Evolutionary conservation across 2,329 filamentous ascomycete species (phyloP).

Genomic region (Fusarium austroafricanum): DNA sequence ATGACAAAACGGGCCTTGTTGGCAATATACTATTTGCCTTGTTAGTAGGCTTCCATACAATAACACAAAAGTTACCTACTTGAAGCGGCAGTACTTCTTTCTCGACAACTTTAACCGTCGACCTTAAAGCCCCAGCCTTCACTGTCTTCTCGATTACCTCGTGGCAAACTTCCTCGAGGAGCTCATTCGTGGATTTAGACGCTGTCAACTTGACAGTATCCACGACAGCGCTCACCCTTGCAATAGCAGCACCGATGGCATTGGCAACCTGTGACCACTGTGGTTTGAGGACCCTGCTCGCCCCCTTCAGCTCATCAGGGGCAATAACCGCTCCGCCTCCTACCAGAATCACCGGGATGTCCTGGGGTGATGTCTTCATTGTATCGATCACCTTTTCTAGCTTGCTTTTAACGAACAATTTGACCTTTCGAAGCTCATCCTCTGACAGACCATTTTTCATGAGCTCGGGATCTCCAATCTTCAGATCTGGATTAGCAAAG

Average conservation of each 20-base stretch:
- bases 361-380: constrained; percentile 71
- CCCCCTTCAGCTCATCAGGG: constrained; percentile 65
- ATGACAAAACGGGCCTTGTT: constrained; percentile 69
- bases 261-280: constrained; percentile 71
- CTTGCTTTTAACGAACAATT: constrained; percentile 59
- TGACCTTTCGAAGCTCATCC: constrained; percentile 53
- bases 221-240: constrained; percentile 66
- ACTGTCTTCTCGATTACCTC: constrained; percentile 59
- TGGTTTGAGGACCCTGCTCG: constrained; percentile 67
- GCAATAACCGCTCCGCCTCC: constrained; percentile 72
- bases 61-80: constrained; percentile 43
- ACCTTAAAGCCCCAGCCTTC: constrained; percentile 57
- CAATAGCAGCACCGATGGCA: constrained; percentile 72
- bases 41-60: constrained; percentile 1
- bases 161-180: constrained; percentile 53
- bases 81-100: constrained; percentile 66
- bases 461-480: constrained; percentile 57
- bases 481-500: constrained; percentile 46
- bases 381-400: constrained; percentile 68
- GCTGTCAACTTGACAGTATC: constrained; percentile 64
- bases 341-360: constrained; percentile 70
- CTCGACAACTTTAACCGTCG: constrained; percentile 62
- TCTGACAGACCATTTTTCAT: constrained; percentile 49
- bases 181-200: constrained; percentile 51
- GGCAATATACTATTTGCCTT: constrained; percentile 56